Base-by-base conservation (phyloP, 2,329 filamentous ascomycete genomes). In the Trichophyton verrucosum region DNA sequence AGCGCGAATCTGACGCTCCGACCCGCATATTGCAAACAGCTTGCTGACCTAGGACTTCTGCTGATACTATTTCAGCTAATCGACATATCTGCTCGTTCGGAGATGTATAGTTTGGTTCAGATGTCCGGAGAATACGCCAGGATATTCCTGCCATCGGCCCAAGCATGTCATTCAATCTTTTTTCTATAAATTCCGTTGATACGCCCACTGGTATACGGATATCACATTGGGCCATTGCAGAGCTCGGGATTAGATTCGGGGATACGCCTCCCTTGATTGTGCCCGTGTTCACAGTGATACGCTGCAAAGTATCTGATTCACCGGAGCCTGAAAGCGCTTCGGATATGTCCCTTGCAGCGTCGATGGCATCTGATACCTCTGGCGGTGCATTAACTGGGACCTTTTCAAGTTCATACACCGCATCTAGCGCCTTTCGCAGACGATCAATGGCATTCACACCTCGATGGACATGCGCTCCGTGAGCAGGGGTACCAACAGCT, bases 271-370 rank as follows among this genome's bases (percentile, higher is more conserved):
- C 62, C n/a, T 57, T 27, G 8, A 63, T 60, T 20, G 62, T 61
- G 46, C 60, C 60, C 13, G 61, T 60, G 44, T 61, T 63, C 9
- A 63, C 62, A 5, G 62, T 63, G 3, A 63, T 59, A 36, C 30
- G 49, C 20, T 44, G 57, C 17, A 63, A 36, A 8, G 62, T 61
- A 3, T 63, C 13, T 22, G 51, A 55, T 58, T 63, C 62, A 9
- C 60, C 60, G 6, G 30, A 24, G 3, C 61, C 61, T 2, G 61
- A 63, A 11, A 61, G 8, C 4, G 11, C n/a, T 53, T 63, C 59
- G n/a, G 61, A 63, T 38, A 61, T 57, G 4, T 3, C 17, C 2
- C 30, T 40, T n/a, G 61, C 61, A 15, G 30, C 11, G 3, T 60
- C 36, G 9, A 63, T 61, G 13, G 62, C 62, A 24, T 56, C 47